Percentiles rank a stretch among this genome's conserved stretches.
Evolutionary conservation across 305 asterid genomes (phyloP).

Genomic region (Solanum chacoense): DNA sequence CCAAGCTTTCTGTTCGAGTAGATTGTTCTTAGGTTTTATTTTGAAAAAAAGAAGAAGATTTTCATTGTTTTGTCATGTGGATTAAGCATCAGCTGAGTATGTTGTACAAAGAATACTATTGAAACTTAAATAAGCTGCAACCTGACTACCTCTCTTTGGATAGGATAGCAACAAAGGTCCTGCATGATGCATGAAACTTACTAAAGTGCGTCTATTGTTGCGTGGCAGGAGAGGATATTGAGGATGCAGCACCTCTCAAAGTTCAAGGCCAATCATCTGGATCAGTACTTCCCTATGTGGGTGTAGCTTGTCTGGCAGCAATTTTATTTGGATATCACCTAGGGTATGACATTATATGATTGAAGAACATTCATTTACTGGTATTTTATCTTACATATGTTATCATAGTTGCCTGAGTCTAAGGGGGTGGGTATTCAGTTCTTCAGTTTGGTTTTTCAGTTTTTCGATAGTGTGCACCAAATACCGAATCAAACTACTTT

Average conservation of each 20-base stretch:
- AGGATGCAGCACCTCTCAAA: slow-evolving; percentile 43
- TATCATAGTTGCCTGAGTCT: not conserved
- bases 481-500: not conserved
- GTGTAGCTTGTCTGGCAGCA: slow-evolving; percentile 89
- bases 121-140: not conserved
- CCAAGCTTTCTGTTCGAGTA: not conserved
- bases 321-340: slow-evolving; percentile 89
- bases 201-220: slow-evolving; percentile 4
- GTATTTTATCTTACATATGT: not conserved
- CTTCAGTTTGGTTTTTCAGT: not conserved
- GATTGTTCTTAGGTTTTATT: not conserved
- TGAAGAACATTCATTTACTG: not conserved
- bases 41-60: not conserved
- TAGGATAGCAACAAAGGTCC: not conserved
- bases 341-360: slow-evolving; percentile 39
- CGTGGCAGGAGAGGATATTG: slow-evolving; percentile 55
- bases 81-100: not conserved
- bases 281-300: slow-evolving; percentile 86
- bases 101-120: not conserved
- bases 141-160: not conserved
- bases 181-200: not conserved
- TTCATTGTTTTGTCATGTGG: not conserved
- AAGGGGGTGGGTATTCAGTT: not conserved
- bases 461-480: not conserved
- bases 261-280: slow-evolving; percentile 50